These are phyloP conservation scores for Cladophialophora carrionii DNA, from an alignment of 2,329 filamentous ascomycete species.

Conservation along the genomic window DNA sequence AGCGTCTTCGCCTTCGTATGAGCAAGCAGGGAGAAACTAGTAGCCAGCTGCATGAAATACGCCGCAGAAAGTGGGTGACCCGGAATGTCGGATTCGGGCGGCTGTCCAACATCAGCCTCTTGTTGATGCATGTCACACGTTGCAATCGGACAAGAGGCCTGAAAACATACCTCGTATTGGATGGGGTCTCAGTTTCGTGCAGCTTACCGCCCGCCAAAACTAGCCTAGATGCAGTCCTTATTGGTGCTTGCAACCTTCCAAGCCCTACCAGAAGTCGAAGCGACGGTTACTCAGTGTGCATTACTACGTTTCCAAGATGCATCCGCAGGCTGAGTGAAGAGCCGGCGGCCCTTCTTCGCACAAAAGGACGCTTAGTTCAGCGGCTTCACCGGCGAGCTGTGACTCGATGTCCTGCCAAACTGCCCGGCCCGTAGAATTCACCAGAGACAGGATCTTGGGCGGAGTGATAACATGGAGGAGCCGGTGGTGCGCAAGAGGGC, in stretches of 20 bases:
- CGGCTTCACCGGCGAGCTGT: not conserved
- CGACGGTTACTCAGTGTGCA: constrained; percentile 28
- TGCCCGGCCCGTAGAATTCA: constrained; percentile 7
- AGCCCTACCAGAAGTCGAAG: constrained; percentile 17
- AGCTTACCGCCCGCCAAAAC: constrained; percentile 22
- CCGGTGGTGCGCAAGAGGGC: constrained; percentile 6
- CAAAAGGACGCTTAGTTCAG: not conserved
- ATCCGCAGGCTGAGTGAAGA: constrained; percentile 9
- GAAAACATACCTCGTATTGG: constrained; percentile 10
- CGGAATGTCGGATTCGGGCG: constrained; percentile 26
- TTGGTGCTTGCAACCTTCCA: constrained; percentile 3
- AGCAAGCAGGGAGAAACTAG: not conserved
- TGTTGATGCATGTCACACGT: constrained; percentile 27
- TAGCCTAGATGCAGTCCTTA: constrained; percentile 6
- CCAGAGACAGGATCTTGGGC: constrained; percentile 10
- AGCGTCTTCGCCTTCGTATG: not conserved
- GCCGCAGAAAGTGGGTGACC: constrained; percentile 10
- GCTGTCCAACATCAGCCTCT: constrained; percentile 27
- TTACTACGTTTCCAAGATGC: constrained; percentile 14
- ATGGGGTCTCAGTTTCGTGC: constrained; percentile 1
- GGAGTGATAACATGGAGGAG: not conserved
- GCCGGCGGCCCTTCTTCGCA: not conserved
- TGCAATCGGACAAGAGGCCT: constrained; percentile 20
- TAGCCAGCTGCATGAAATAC: not conserved
- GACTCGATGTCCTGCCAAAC: not conserved